Evolutionary conservation across 768 basidiomycete species (phyloP).

Genomic region (Pleurotus tuber-regium): DNA sequence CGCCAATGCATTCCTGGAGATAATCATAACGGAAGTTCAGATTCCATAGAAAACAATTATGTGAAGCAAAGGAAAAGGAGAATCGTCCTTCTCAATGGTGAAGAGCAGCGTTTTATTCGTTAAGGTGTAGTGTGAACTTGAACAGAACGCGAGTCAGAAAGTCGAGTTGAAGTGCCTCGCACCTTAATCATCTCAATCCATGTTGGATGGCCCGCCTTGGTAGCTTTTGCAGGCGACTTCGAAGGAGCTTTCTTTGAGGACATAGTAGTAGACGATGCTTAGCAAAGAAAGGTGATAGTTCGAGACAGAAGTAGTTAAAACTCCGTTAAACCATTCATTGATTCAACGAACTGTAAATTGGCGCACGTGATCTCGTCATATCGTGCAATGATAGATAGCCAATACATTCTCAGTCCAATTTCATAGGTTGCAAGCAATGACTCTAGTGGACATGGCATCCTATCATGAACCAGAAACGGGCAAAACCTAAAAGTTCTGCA

Average conservation of each 20-base stretch:
- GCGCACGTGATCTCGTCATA: slow-evolving; percentile 7
- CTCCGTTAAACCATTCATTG: slow-evolving; percentile 22
- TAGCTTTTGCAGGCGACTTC: slow-evolving; percentile 34
- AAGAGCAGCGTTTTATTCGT: no score
- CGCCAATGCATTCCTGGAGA: slow-evolving; percentile 77
- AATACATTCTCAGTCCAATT: no score
- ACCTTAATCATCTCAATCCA: slow-evolving; percentile 86
- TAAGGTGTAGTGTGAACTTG: no score
- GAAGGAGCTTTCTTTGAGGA: slow-evolving; percentile 27
- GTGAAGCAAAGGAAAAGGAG: no score
- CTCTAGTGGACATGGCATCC: no score
- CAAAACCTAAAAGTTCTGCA: no score
- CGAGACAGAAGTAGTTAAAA: slow-evolving; percentile 37
- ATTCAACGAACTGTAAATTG: slow-evolving; percentile 10
- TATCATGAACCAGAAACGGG: no score
- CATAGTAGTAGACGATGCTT: slow-evolving; percentile 20
- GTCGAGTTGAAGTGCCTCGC: slow-evolving; percentile 20
- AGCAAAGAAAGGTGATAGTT: slow-evolving; percentile 45
- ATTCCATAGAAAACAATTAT: no score
- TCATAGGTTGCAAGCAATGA: no score
- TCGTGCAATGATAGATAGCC: no score
- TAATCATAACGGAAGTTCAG: slow-evolving; percentile 2
- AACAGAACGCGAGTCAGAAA: no score
- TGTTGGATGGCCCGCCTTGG: slow-evolving; percentile 56
- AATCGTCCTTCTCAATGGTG: no score